A percentile compares a stretch with the other conserved stretches of the same genome.
Conservation (phyloP, 441 rosid genomes). For the Gossypium davidsonii region DNA sequence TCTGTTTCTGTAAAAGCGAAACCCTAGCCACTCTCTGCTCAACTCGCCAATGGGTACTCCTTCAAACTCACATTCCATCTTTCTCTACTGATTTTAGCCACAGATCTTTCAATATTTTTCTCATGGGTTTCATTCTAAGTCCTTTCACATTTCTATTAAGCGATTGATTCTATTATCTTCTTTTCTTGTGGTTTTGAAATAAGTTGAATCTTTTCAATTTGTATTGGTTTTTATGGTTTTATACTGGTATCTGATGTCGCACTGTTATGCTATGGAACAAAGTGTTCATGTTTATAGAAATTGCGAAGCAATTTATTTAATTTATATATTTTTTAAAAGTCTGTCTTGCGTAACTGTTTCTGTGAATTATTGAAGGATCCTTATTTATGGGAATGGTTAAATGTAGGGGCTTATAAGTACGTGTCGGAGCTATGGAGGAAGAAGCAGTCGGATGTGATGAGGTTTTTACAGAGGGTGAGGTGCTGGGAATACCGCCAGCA, state of each 20-base stretch:
- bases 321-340: background rate
- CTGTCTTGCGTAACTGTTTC: background rate
- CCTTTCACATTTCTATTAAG: background rate
- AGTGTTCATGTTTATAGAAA: no score
- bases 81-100: background rate
- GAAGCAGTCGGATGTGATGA: conserved; percentile 73
- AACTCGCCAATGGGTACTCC: conserved; percentile 11
- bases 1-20: background rate
- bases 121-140: background rate
- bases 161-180: background rate
- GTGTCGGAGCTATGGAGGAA: conserved; percentile 70
- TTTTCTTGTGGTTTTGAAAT: background rate
- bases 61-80: background rate
- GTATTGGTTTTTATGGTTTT: background rate
- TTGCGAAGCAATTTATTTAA: background rate
- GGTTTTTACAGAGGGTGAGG: conserved; percentile 63
- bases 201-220: background rate
- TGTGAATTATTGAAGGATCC: background rate
- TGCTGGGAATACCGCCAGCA: conserved; percentile 71
- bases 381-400: background rate
- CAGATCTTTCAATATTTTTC: background rate
- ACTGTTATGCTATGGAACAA: background rate
- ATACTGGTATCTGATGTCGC: background rate
- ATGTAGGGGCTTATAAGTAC: conserved; percentile 55
- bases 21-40: conserved; percentile 9